These are phyloP conservation scores for Dentipellis sp. DNA, from an alignment of 768 basidiomycete species.

Conservation along the genomic window DNA sequence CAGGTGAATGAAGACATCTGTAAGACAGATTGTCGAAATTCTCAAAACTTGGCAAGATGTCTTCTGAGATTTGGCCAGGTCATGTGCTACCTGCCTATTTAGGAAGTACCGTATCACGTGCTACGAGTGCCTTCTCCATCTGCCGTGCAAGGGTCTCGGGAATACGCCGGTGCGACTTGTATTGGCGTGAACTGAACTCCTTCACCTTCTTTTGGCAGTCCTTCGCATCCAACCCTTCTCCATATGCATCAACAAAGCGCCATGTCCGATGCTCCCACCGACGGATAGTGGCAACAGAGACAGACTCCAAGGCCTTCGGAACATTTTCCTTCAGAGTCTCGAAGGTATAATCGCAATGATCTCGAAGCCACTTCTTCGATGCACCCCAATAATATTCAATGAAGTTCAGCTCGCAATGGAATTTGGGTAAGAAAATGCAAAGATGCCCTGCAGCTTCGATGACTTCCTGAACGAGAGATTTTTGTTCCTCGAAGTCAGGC, in stretches of 20 bases:
- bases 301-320: constrained; percentile 14
- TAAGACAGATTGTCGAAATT: no score
- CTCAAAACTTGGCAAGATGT: no score
- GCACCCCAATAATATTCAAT: constrained; percentile 25
- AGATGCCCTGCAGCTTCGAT: constrained; percentile 21
- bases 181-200: constrained; percentile 23
- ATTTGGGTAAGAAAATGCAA: constrained; percentile 22
- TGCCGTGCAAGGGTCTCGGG: constrained; percentile 5
- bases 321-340: constrained; percentile 19
- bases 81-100: no score
- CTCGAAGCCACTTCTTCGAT: constrained; percentile 18
- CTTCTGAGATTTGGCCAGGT: no score
- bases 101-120: no score
- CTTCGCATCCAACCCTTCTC: constrained; percentile 16
- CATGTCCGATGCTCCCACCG: constrained; percentile 26
- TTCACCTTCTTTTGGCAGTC: constrained; percentile 24
- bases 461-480: constrained; percentile 17
- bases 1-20: no score
- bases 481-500: constrained; percentile 19
- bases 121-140: not conserved
- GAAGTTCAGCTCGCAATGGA: constrained; percentile 23
- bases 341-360: constrained; percentile 20
- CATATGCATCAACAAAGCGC: constrained; percentile 27
- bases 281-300: constrained; percentile 15
- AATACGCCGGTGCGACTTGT: constrained; percentile 17